A percentile compares a stretch with the other conserved stretches of the same genome.
Evolutionary conservation across 495 filamentous ascomycete species (phyloP).

Genomic region (Penicillium flavigenum): DNA sequence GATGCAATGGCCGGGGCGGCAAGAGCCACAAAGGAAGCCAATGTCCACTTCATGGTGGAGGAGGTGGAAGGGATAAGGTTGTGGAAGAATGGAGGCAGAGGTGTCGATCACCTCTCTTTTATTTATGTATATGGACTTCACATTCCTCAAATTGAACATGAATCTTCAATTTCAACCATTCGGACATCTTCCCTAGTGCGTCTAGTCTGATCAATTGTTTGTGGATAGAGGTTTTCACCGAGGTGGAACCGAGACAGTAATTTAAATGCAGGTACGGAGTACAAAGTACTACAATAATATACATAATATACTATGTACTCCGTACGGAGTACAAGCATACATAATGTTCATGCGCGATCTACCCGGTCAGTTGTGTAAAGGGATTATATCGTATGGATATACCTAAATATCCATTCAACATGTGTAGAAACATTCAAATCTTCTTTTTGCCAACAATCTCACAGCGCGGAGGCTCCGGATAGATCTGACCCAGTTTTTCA

Average conservation of each 20-base stretch:
- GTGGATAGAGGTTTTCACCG: slow-evolving; percentile 5
- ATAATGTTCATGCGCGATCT: too few relatives aligned
- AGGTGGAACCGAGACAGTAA: background rate
- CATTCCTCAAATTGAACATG: slow-evolving; percentile 3
- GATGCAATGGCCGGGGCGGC: slow-evolving; percentile 17
- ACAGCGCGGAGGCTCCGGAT: too few relatives aligned
- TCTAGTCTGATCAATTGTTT: slow-evolving; percentile 6
- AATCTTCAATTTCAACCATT: background rate
- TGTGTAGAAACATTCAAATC: too few relatives aligned
- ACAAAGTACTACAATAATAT: too few relatives aligned
- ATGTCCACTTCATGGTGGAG: slow-evolving; percentile 34
- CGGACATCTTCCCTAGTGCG: slow-evolving; percentile 25
- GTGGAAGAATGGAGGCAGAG: slow-evolving; percentile 5
- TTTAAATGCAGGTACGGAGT: background rate
- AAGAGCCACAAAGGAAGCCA: slow-evolving; percentile 25
- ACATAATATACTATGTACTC: too few relatives aligned
- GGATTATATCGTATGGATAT: too few relatives aligned
- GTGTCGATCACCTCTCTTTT: slow-evolving; percentile 18
- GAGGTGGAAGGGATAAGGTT: slow-evolving; percentile 8
- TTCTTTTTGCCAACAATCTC: too few relatives aligned
- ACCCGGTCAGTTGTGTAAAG: too few relatives aligned
- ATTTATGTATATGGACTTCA: slow-evolving; percentile 4
- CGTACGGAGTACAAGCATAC: too few relatives aligned
- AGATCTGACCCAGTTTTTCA: background rate
- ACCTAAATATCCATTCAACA: too few relatives aligned